These are phyloP conservation scores for Suillus placidus DNA, from an alignment of 768 basidiomycete genomes.

Conservation along the genomic window DNA sequence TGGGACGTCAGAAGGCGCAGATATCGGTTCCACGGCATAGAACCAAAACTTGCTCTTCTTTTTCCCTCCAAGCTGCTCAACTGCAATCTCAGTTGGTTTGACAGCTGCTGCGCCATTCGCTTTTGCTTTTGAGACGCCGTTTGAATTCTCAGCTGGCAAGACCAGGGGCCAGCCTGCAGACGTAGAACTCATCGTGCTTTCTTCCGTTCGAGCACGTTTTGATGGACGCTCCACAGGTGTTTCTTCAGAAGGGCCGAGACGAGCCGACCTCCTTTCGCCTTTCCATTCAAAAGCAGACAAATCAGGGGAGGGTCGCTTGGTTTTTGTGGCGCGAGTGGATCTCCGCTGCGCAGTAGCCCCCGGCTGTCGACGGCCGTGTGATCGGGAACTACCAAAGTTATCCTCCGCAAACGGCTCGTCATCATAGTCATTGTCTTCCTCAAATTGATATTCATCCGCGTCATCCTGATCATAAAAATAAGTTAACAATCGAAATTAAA, in stretches of 20 bases:
- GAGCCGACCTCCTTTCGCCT: conserved; percentile 72
- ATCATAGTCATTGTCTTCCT: conserved; percentile 69
- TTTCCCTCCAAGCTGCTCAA: conserved; percentile 77
- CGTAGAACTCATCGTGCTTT: conserved; percentile 61
- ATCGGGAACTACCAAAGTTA: conserved; percentile 39
- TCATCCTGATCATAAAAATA: conserved; percentile 47
- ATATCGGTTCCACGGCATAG: conserved; percentile 78
- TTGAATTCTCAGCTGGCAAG: conserved; percentile 25
- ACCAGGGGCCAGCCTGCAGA: conserved; percentile 39
- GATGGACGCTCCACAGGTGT: conserved; percentile 51
- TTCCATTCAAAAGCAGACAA: conserved; percentile 64
- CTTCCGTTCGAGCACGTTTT: conserved; percentile 80
- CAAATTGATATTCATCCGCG: conserved; percentile 65
- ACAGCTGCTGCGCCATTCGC: conserved; percentile 63
- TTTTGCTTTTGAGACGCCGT: conserved; percentile 49
- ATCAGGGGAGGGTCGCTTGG: conserved; percentile 53
- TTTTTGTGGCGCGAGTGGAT: conserved; percentile 53
- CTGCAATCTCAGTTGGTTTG: conserved; percentile 71
- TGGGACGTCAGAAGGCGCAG: conserved; percentile 31
- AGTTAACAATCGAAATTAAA: conserved; percentile 28
- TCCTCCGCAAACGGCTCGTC: conserved; percentile 55
- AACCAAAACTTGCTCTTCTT: conserved; percentile 89
- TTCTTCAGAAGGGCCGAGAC: conserved; percentile 61
- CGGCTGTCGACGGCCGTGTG: conserved; percentile 43
- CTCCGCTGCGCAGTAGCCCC: conserved; percentile 46